A percentile compares a stretch with the other conserved stretches of the same genome.
These are phyloP conservation scores for Dryas drummondii DNA, from an alignment of 306 rosid genomes.

Conservation along the genomic window DNA sequence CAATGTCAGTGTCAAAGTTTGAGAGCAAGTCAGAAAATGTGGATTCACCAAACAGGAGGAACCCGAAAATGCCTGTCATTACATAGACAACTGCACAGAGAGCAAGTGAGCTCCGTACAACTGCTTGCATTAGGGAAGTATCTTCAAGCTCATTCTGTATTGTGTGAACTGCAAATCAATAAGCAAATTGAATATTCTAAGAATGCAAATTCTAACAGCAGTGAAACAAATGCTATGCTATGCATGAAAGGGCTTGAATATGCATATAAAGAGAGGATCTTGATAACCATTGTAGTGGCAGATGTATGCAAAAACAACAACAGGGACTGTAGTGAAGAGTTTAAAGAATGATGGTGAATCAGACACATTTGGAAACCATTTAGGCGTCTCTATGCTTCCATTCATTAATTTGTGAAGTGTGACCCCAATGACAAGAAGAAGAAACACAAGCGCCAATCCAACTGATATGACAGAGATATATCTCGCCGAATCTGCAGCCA, in stretches of 20 bases:
- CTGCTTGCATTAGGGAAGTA: conserved; percentile 22
- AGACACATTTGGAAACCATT: conserved; percentile 29
- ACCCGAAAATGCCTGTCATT: conserved; percentile 43
- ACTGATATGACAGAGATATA: conserved; percentile 39
- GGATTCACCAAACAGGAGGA: conserved; percentile 41
- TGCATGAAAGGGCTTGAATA: neutral
- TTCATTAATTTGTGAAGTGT: conserved; percentile 26
- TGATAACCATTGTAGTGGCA: conserved; percentile 49
- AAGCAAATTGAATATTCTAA: neutral
- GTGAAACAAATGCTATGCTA: neutral
- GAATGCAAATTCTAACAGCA: neutral
- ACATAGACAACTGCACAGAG: conserved; percentile 37
- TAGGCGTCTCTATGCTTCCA: conserved; percentile 38
- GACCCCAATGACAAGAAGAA: conserved; percentile 36
- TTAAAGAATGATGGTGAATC: conserved; percentile 36
- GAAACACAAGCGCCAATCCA: conserved; percentile 42
- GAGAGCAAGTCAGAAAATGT: conserved; percentile 41
- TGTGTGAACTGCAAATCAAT: conserved; percentile 38
- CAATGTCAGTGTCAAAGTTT: conserved; percentile 41
- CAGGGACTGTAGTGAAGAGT: conserved; percentile 38
- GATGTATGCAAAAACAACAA: conserved; percentile 39
- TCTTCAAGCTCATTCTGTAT: conserved; percentile 43
- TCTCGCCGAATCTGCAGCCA: conserved; percentile 40
- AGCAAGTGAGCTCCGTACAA: conserved; percentile 32
- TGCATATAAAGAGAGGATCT: neutral